Conservation (phyloP, 176 grass and related monocot genomes). For the Oryza australiensis region DNA sequence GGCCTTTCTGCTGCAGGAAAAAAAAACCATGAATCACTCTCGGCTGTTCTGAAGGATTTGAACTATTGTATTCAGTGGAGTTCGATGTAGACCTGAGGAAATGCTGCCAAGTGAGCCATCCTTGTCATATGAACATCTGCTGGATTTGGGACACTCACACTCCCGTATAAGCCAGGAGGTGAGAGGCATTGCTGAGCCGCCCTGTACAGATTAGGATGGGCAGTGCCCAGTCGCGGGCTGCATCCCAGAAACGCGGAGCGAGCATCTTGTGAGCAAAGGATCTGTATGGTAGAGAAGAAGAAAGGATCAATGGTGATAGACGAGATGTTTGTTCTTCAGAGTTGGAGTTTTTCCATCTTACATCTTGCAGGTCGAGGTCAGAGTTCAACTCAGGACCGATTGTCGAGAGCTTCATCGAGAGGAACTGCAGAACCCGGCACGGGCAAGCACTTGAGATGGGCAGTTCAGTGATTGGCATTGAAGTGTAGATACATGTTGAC, state of each 20-base stretch:
- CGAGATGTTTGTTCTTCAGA: neutral
- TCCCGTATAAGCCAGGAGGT: constrained; percentile 34
- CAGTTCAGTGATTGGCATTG: neutral
- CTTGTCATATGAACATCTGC: constrained; percentile 30
- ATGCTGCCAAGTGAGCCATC: constrained; percentile 38
- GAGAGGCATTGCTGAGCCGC: constrained; percentile 34
- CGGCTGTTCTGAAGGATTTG: neutral
- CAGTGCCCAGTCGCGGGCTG: constrained; percentile 42
- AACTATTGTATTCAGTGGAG: neutral
- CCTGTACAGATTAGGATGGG: constrained; percentile 49
- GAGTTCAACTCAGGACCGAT: constrained; percentile 62
- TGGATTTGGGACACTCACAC: constrained; percentile 30
- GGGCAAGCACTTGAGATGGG: neutral
- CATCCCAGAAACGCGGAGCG: constrained; percentile 39
- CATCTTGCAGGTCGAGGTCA: constrained; percentile 61
- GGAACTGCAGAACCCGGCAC: constrained; percentile 58
- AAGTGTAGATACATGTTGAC: neutral
- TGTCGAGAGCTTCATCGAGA: constrained; percentile 82
- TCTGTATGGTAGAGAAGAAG: constrained; percentile 37
- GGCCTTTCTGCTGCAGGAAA: constrained; percentile 19
- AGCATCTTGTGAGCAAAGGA: constrained; percentile 50
- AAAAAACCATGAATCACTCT: neutral
- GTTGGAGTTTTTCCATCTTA: constrained; percentile 43
- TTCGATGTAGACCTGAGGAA: constrained; percentile 49
- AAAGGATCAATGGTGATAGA: neutral